phyloP scores from a whole-genome alignment of 768 basidiomycete genomes.

The Polyporus arcularius region DNA sequence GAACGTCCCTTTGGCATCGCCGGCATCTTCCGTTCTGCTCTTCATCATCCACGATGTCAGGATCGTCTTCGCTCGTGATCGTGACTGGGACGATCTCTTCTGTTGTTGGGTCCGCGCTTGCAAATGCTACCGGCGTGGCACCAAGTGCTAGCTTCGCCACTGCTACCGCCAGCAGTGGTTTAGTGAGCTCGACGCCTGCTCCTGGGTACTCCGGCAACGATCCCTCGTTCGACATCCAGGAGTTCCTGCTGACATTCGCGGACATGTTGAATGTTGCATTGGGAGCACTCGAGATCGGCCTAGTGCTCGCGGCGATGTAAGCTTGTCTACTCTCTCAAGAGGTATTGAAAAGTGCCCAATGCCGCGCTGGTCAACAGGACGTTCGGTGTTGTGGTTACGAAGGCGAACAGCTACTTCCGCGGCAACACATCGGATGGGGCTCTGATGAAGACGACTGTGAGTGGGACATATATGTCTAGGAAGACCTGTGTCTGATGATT shows the following conservation, averaged over 20 bases:
- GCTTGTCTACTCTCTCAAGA: neutral
- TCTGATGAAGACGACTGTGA: neutral
- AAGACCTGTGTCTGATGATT: neutral
- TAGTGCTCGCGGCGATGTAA: conserved; percentile 11
- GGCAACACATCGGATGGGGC: neutral
- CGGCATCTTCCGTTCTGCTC: neutral
- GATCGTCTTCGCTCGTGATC: no score
- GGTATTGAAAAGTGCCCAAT: neutral
- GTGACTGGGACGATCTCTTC: no score
- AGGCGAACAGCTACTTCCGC: conserved; percentile 1
- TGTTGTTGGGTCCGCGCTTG: no score
- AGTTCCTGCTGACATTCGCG: neutral
- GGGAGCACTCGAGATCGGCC: conserved; percentile 2
- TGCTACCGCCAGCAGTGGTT: neutral
- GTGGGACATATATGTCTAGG: neutral
- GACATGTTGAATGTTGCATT: neutral
- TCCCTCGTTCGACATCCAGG: neutral
- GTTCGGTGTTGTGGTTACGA: conserved; percentile 6
- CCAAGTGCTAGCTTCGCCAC: no score
- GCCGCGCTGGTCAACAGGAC: neutral
- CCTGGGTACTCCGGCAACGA: neutral
- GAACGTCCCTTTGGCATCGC: neutral
- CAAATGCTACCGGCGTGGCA: no score
- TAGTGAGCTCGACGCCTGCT: neutral
- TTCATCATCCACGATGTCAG: neutral